These are phyloP conservation scores for Nannochloris sp. DNA, from an alignment of 139 green algal genomes.

Conservation along the genomic window DNA sequence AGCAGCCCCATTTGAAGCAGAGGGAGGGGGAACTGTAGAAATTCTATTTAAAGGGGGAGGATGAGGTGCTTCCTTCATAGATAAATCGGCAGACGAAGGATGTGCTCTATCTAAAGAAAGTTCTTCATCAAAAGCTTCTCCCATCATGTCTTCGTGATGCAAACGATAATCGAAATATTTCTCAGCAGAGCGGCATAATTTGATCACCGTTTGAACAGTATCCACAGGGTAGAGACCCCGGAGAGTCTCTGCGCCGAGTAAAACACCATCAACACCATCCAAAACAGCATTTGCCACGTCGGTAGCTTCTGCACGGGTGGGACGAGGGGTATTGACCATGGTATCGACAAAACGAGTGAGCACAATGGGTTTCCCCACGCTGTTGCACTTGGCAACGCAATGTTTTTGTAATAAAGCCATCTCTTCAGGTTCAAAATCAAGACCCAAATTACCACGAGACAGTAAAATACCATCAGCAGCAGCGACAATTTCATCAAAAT, in stretches of 20 bases:
- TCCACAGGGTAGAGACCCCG: constrained; percentile 43
- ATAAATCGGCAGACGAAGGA: background rate
- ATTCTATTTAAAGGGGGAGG: too few species aligned
- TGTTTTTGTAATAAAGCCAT: constrained; percentile 53
- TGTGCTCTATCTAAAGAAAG: background rate
- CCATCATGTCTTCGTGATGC: constrained; percentile 27
- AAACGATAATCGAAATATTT: constrained; percentile 37
- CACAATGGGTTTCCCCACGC: constrained; percentile 70
- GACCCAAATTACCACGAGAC: constrained; percentile 75
- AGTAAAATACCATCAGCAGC: constrained; percentile 67
- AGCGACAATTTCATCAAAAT: constrained; percentile 58
- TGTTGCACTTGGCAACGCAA: constrained; percentile 37
- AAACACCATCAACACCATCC: constrained; percentile 62
- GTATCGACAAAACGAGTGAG: constrained; percentile 87
- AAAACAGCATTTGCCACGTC: constrained; percentile 94
- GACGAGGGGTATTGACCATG: constrained; percentile 55
- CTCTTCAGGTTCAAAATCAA: constrained; percentile 69
- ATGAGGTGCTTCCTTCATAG: background rate
- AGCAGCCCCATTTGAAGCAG: too few species aligned
- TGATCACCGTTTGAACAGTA: constrained; percentile 25
- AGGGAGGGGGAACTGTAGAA: too few species aligned
- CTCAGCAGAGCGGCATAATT: constrained; percentile 16
- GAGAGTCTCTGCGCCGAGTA: constrained; percentile 85
- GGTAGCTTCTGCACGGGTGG: constrained; percentile 65
- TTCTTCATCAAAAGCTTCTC: constrained; percentile 11